Base-by-base conservation (phyloP, 2,329 filamentous ascomycete species). In the Ophiocordyceps unilateralis region DNA sequence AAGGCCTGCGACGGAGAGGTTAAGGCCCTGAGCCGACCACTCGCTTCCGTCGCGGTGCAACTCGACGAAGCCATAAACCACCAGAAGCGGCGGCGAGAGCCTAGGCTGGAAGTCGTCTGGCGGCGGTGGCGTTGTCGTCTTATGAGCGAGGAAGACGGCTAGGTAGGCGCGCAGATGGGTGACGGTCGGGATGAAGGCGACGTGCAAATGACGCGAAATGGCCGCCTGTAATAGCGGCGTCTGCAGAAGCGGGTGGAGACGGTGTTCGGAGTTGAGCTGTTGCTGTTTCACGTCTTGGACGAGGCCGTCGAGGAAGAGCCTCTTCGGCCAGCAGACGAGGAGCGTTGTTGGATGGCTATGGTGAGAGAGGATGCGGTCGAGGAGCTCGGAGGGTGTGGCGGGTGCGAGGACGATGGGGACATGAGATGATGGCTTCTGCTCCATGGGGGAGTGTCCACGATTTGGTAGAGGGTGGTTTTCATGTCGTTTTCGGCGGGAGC, bases 81-180 rank as follows among this genome's bases (percentile, higher is more conserved):
- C 56, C 3, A 86, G 60, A 20, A 68, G 56, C 1, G 72, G 68
- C 19, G 47, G n/a, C 23, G 26, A 41, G 50, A 4, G 41, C 23
- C 19, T 34, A 2, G 50, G 38, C 1, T 39, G n/a, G 12, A 23
- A 28, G 41, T 63, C 2, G 68, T 67, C 2, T 32, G 44, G 64
- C 2, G 68, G 68, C 2, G 61, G 45, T 0, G 58, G 46, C 0
- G 65, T 51, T 15, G 50, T 57, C 9, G 64, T 63, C 44, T 63
- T 55, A 1, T 51, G 48, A 2, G 58, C 48, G 17, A 61, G 61
- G 46, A 75, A 70, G 42, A 74, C 68, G 37, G 81, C 68, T 17
- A 95, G 68, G 53, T 81, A 84, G 30, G 84, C 84, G 43, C 85
- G 79, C 7, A 94, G 72, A 57, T 83, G 78, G 20, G 82, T 77